These are phyloP conservation scores for Hansenula sp. DNA, from an alignment of 1,139 yeast species.

Conservation along the genomic window DNA sequence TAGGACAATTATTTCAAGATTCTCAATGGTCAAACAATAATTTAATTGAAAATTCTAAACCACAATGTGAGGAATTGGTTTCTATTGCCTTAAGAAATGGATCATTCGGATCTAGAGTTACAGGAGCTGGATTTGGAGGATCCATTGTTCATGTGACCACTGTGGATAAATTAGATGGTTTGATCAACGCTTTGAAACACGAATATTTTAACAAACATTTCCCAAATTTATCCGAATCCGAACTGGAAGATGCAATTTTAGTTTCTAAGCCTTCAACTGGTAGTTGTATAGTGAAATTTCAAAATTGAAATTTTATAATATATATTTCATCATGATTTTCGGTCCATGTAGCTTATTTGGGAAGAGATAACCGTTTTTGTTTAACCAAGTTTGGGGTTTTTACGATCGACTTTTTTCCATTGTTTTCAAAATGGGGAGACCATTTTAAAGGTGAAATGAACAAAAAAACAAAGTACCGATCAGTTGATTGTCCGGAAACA, in stretches of 20 bases:
- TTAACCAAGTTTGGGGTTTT: no score
- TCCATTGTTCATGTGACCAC: constrained; percentile 64
- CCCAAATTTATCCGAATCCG: constrained; percentile 42
- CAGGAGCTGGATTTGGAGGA: constrained; percentile 87
- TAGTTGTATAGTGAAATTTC: constrained; percentile 41
- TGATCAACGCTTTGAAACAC: constrained; percentile 43
- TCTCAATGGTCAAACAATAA: constrained; percentile 53
- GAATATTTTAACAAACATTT: constrained; percentile 47
- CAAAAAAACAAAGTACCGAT: no score
- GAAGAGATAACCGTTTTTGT: no score
- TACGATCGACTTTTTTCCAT: no score
- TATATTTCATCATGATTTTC: no score
- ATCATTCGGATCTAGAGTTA: constrained; percentile 62
- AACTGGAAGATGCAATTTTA: constrained; percentile 50
- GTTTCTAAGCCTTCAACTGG: constrained; percentile 60
- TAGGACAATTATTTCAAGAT: constrained; percentile 57
- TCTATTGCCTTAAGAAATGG: constrained; percentile 52
- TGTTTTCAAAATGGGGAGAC: no score
- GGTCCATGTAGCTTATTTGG: no score
- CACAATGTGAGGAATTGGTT: constrained; percentile 50
- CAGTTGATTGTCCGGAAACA: no score
- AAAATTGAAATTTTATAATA: neutral
- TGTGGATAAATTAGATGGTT: constrained; percentile 36
- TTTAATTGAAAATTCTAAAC: constrained; percentile 52
- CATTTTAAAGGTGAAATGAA: no score